phyloP scores from a whole-genome alignment of 163 green algal genomes.

The Botryococcus braunii region DNA sequence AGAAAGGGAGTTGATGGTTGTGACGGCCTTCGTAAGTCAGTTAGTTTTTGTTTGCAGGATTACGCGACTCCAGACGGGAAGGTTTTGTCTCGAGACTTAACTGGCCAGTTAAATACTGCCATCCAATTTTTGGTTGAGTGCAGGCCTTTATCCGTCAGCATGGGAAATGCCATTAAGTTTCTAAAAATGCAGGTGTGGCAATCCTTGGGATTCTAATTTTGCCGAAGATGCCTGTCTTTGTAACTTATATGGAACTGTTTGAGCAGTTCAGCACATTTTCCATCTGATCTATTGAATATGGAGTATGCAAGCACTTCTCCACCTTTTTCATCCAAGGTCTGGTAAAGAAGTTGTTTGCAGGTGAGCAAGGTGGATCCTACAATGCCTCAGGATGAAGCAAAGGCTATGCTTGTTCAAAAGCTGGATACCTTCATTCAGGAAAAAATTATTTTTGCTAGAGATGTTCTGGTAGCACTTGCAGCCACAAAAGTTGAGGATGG shows the following conservation, averaged over 20 bases:
- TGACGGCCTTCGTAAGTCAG: too few relatives aligned
- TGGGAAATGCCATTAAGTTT: conserved; percentile 93
- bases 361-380: conserved; percentile 28
- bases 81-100: conserved; percentile 73
- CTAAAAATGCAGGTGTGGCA: conserved; percentile 59
- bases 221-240: too few relatives aligned
- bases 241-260: too few relatives aligned
- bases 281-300: too few relatives aligned
- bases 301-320: too few relatives aligned
- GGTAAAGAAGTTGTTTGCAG: conserved; percentile 14
- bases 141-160: conserved; percentile 73
- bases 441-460: conserved; percentile 53
- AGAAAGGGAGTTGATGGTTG: too few relatives aligned
- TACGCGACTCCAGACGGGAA: conserved; percentile 65
- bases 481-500: conserved; percentile 62
- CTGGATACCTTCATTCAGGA: conserved; percentile 50
- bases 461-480: conserved; percentile 25
- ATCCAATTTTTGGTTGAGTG: conserved; percentile 84
- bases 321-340: too few relatives aligned
- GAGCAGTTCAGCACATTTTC: too few relatives aligned
- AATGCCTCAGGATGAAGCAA: conserved; percentile 37
- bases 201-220: too few relatives aligned
- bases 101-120: conserved; percentile 57
- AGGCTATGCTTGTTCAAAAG: conserved; percentile 41
- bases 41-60: conserved; percentile 51